Base-by-base conservation (phyloP, 352 stramenopile genomes). In the Phytophthora kernoviae region DNA sequence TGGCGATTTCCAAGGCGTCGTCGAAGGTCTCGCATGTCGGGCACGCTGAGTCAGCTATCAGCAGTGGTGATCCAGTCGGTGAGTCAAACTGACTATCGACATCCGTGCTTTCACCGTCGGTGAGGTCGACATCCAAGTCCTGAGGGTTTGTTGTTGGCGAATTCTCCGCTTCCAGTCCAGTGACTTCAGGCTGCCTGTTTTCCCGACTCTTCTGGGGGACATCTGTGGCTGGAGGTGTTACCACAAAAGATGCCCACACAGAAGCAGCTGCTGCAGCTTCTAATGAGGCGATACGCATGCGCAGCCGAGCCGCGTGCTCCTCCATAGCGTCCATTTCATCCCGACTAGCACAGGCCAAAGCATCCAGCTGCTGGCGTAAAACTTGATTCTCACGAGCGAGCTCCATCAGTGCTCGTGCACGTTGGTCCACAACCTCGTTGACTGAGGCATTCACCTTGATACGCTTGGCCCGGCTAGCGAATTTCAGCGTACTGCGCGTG, bases 401-500 rank as follows among this genome's bases (percentile, higher is more conserved):
- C 21, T 79, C 43, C 43, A 65, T 72, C 18, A 84, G 21, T 14
- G 61, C 68, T 8, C 65, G 60, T 18, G 68, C 48, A 26, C 71
- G 63, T 48, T 75, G 54, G 34, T 78, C 72, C 18, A 74, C 50
- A 1, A 83, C 70, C 47, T 84, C 71, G 22, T 84, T 84, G 14
- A 81, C 68, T 3, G 50, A 51, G 3, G 73, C 68, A 12, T 77
- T 71, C 20, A 77, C 55, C 64, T 93, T 94, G 43, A 97, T 88
- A 11, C 81, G 77, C 64, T 92, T 90, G 63, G 94, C 93, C 18
- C 89, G 82, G 21, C 85, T 90, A 36, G 93, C 93, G 67, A 98
- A 98, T 53, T 96, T 93, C 32, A 98, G 78, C 14, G 93, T 98
- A 45, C 85, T 92, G 5, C 96, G 73, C 3, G 88, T 97, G 49